Conservation (phyloP, 352 stramenopile genomes). For the Phytopythium aichiense region DNA sequence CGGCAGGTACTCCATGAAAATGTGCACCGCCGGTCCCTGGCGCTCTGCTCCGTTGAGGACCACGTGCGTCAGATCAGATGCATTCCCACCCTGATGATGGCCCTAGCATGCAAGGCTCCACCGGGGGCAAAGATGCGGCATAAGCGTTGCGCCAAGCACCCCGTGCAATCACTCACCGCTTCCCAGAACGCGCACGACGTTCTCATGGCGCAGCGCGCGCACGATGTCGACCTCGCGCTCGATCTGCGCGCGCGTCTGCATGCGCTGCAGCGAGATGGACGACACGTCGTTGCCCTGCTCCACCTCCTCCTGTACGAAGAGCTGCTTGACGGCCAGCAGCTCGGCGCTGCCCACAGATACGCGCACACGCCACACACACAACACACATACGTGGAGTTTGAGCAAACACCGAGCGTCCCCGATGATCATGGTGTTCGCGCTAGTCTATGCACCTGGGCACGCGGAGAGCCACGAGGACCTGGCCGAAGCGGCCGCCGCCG, state of each 20-base stretch:
- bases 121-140: background rate
- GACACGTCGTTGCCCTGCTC: constrained; percentile 66
- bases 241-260: constrained; percentile 51
- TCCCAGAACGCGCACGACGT: constrained; percentile 60
- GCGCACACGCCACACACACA: background rate
- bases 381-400: background rate
- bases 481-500: constrained; percentile 66
- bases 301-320: constrained; percentile 76
- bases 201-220: constrained; percentile 43
- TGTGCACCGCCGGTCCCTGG: constrained; percentile 47
- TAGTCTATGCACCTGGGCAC: constrained; percentile 39
- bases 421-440: background rate
- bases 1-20: constrained; percentile 88
- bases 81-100: background rate
- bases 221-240: constrained; percentile 52
- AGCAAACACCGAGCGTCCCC: background rate
- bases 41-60: constrained; percentile 27
- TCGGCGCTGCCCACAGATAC: constrained; percentile 41
- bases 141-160: no score
- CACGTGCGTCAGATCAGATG: background rate
- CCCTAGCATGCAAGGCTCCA: background rate
- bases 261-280: constrained; percentile 50
- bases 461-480: constrained; percentile 64
- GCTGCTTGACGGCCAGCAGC: constrained; percentile 86
- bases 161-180: constrained; percentile 23